Percentiles rank a stretch among this genome's conserved stretches.
Evolutionary conservation across 495 filamentous ascomycete genomes (phyloP).

Genomic region (Hypoxylon crocopeplum): DNA sequence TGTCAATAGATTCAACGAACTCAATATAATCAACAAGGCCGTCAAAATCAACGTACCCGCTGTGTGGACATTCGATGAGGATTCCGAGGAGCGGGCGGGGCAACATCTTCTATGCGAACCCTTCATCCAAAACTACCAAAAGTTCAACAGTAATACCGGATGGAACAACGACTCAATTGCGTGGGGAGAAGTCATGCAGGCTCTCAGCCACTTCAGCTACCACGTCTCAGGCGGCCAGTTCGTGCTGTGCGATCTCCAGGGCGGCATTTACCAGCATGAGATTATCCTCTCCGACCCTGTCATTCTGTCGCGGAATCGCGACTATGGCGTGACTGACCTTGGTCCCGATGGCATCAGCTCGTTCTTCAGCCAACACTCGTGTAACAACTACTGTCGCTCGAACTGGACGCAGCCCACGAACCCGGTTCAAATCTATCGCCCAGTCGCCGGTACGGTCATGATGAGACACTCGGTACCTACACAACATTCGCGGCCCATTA

Average conservation of each 20-base stretch:
- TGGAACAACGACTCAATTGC: slow-evolving; percentile 33
- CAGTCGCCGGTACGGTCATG: slow-evolving; percentile 19
- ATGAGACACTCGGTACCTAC: slow-evolving; percentile 10
- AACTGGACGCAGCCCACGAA: slow-evolving; percentile 15
- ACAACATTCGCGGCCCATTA: slow-evolving; percentile 4
- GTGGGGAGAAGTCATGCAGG: slow-evolving; percentile 48
- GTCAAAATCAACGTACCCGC: slow-evolving; percentile 45
- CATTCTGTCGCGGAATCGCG: slow-evolving; percentile 39
- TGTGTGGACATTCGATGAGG: slow-evolving; percentile 31
- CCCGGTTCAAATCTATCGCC: background rate
- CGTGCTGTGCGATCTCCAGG: slow-evolving; percentile 50
- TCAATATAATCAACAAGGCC: slow-evolving; percentile 33
- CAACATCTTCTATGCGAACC: slow-evolving; percentile 37
- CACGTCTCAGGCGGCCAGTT: slow-evolving; percentile 44
- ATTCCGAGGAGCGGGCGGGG: slow-evolving; percentile 14
- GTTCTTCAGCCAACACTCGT: slow-evolving; percentile 45
- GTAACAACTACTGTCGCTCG: slow-evolving; percentile 25
- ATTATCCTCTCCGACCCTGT: slow-evolving; percentile 46
- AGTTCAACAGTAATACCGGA: slow-evolving; percentile 53
- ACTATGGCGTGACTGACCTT: slow-evolving; percentile 48
- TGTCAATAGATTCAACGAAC: slow-evolving; percentile 45
- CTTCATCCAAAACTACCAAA: slow-evolving; percentile 48
- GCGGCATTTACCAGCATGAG: slow-evolving; percentile 42
- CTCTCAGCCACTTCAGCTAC: slow-evolving; percentile 53
- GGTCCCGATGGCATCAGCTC: slow-evolving; percentile 43